These are phyloP conservation scores for Chenopodium suecicum DNA, from an alignment of 148 eudicot genomes.

Conservation along the genomic window DNA sequence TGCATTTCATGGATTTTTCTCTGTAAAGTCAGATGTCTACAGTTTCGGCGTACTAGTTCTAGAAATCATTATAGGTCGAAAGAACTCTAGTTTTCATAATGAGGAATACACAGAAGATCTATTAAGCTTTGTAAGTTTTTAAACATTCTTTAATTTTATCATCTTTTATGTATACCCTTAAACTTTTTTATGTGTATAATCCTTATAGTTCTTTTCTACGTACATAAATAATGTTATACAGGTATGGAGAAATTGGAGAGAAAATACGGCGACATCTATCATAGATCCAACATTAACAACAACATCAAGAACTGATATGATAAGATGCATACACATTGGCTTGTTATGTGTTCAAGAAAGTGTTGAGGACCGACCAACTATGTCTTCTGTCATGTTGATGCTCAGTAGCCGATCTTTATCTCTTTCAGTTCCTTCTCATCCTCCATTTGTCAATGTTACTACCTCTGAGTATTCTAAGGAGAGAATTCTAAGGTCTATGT, in stretches of 20 bases:
- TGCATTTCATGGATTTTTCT: slow-evolving; percentile 41
- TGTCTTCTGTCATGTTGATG: slow-evolving; percentile 40
- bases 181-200: too few relatives aligned
- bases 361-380: slow-evolving; percentile 32
- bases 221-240: neutral
- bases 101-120: slow-evolving; percentile 15
- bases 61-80: slow-evolving; percentile 47
- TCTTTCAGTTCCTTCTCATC: slow-evolving; percentile 33
- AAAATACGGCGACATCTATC: slow-evolving; percentile 19
- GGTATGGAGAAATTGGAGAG: slow-evolving; percentile 46
- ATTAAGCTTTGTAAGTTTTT: slow-evolving; percentile 14
- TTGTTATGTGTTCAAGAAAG: slow-evolving; percentile 40
- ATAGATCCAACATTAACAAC: slow-evolving; percentile 26
- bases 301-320: slow-evolving; percentile 21
- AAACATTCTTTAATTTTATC: neutral
- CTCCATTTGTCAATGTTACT: slow-evolving; percentile 19
- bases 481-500: too few relatives aligned
- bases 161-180: too few relatives aligned
- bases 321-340: slow-evolving; percentile 36
- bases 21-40: slow-evolving; percentile 51
- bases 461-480: neutral
- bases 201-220: too few relatives aligned
- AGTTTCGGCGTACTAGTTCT: slow-evolving; percentile 56
- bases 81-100: slow-evolving; percentile 3
- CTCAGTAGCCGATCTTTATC: slow-evolving; percentile 30